These are phyloP conservation scores for Candida vartiovaarae DNA, from an alignment of 805 yeast species.

Conservation along the genomic window DNA sequence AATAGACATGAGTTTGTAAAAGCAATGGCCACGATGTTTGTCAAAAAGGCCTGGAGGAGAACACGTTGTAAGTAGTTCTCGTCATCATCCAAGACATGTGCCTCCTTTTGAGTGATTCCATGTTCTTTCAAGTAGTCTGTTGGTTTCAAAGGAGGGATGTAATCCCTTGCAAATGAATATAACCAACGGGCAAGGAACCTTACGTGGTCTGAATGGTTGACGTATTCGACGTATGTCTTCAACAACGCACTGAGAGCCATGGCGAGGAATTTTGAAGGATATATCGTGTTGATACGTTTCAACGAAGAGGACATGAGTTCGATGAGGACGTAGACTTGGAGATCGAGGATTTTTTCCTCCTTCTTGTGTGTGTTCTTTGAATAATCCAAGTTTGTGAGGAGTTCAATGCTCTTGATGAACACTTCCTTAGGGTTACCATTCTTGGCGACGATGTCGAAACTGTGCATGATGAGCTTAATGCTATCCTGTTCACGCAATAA, in stretches of 20 bases:
- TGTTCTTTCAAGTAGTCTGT: conserved; percentile 27
- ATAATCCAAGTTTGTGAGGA: conserved; percentile 36
- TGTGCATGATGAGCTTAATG: conserved; percentile 28
- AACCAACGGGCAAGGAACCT: conserved; percentile 52
- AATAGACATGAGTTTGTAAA: conserved; percentile 15
- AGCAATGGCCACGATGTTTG: conserved; percentile 40
- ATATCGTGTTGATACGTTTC: conserved; percentile 54
- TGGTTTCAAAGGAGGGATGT: conserved; percentile 40
- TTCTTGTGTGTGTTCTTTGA: conserved; percentile 3
- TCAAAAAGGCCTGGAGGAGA: conserved; percentile 54
- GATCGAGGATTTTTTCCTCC: conserved; percentile 16
- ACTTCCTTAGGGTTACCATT: conserved; percentile 79
- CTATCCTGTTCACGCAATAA: conserved; percentile 20
- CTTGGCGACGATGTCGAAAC: conserved; percentile 57
- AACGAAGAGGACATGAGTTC: conserved; percentile 58
- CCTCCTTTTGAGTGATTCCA: conserved; percentile 27
- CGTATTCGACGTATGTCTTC: conserved; percentile 41
- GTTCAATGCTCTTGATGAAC: conserved; percentile 63
- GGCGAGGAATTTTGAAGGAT: conserved; percentile 74
- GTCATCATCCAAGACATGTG: conserved; percentile 38
- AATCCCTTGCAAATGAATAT: conserved; percentile 57
- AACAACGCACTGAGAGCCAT: conserved; percentile 58
- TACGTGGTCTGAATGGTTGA: conserved; percentile 26
- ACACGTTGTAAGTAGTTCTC: conserved; percentile 60
- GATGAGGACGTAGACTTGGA: conserved; percentile 58